A percentile compares a stretch with the other conserved stretches of the same genome.
Evolutionary conservation across 2,329 filamentous ascomycete genomes (phyloP).

Genomic region (Mollisia scopiformis): DNA sequence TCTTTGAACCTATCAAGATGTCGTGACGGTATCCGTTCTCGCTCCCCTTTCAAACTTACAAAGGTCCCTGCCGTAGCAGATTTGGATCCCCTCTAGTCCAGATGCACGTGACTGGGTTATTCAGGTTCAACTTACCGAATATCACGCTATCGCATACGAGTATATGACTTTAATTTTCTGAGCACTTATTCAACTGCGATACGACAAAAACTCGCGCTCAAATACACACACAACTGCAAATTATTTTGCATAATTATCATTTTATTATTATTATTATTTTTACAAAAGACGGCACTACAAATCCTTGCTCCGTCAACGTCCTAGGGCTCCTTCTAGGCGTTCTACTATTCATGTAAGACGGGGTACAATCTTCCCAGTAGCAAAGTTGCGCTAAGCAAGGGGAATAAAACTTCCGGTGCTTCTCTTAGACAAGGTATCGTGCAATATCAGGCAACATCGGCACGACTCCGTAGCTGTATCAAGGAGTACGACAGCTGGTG

Average conservation of each 20-base stretch:
- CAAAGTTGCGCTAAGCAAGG: conserved; percentile 17
- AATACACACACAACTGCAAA: conserved; percentile 7
- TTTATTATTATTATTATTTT: conserved; percentile 5
- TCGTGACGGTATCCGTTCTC: not conserved
- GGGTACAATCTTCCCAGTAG: conserved; percentile 16
- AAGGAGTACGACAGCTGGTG: not conserved
- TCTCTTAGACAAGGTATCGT: conserved; percentile 18
- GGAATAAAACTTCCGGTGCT: conserved; percentile 18
- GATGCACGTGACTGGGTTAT: not conserved
- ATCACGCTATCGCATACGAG: conserved; percentile 19
- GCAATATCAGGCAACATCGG: conserved; percentile 14
- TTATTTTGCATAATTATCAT: conserved; percentile 17
- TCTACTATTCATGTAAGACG: conserved; percentile 17
- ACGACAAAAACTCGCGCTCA: conserved; percentile 16
- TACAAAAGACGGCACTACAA: conserved; percentile 18
- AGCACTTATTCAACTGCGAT: conserved; percentile 18
- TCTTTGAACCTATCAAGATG: not conserved
- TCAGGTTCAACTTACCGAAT: conserved; percentile 6
- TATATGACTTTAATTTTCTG: conserved; percentile 14
- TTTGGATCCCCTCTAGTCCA: not conserved
- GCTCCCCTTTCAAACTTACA: not conserved
- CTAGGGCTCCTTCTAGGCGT: conserved; percentile 12
- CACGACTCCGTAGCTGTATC: not conserved
- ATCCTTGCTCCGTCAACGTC: conserved; percentile 11
- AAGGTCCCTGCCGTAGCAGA: not conserved